A percentile compares a stretch with the other conserved stretches of the same genome.
Conservation (phyloP, 148 eudicot species). For the Nepenthes gracilis region DNA sequence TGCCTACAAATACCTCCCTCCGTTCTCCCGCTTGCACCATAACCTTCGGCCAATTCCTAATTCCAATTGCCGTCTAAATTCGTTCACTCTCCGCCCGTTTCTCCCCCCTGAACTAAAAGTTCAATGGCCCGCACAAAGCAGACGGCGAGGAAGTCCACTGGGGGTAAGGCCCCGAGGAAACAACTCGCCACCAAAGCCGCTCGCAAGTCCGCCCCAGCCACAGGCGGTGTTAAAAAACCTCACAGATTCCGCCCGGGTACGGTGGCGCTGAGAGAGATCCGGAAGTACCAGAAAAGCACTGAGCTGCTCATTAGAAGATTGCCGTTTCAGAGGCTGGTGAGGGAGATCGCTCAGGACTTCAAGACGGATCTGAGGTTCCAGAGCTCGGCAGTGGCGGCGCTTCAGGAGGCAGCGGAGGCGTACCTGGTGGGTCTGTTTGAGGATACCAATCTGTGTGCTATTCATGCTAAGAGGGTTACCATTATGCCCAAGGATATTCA, state of each 20-base stretch:
- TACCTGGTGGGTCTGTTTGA: too few relatives aligned
- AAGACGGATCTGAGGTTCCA: background rate
- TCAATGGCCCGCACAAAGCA: slow-evolving; percentile 1
- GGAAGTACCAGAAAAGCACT: background rate
- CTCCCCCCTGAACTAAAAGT: too few relatives aligned
- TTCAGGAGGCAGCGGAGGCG: background rate
- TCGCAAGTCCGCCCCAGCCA: slow-evolving; percentile 2
- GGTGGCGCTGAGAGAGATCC: slow-evolving; percentile 2
- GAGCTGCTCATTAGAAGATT: background rate
- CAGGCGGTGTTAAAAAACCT: background rate
- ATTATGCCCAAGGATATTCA: too few relatives aligned
- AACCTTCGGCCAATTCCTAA: too few relatives aligned
- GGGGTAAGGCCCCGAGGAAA: background rate
- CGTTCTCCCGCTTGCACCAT: too few relatives aligned
- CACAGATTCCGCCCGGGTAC: slow-evolving; percentile 2
- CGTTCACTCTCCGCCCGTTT: too few relatives aligned
- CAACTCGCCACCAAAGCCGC: slow-evolving; percentile 2
- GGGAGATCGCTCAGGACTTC: too few relatives aligned
- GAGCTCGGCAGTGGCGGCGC: slow-evolving; percentile 3
- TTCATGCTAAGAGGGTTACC: too few relatives aligned
- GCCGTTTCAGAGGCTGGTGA: slow-evolving; percentile 1
- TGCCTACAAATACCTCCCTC: too few relatives aligned
- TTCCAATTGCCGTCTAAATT: too few relatives aligned
- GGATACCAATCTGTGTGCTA: too few relatives aligned
- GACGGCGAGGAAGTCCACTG: slow-evolving; percentile 1